Percentiles rank a stretch among this genome's conserved stretches.
Evolutionary conservation across 768 basidiomycete genomes (phyloP).

Genomic region (Russula sp.): DNA sequence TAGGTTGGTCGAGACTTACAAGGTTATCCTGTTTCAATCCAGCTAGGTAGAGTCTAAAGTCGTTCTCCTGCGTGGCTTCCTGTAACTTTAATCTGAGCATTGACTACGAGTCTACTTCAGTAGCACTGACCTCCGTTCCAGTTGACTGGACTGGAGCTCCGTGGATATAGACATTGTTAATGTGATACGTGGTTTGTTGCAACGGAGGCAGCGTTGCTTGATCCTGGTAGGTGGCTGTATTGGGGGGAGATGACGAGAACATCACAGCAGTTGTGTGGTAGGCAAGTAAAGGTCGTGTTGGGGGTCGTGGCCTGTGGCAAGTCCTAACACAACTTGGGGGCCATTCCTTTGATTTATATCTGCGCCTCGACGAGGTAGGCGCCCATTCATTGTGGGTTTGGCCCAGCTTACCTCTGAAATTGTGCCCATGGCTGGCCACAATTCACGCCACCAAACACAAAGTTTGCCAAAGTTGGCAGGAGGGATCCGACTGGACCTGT

Average conservation of each 20-base stretch:
- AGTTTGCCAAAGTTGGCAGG: not conserved
- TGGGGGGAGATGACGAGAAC: not conserved
- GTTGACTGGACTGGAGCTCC: not conserved
- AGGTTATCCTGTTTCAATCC: no score
- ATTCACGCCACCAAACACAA: not conserved
- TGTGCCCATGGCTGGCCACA: not conserved
- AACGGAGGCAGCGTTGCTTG: not conserved
- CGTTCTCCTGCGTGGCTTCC: not conserved
- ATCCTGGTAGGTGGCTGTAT: not conserved
- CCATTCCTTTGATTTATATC: not conserved
- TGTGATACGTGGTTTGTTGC: not conserved
- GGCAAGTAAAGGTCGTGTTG: no score
- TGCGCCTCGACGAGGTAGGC: not conserved
- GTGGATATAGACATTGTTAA: not conserved
- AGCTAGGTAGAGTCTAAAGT: not conserved
- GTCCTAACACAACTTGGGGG: not conserved
- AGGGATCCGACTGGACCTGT: not conserved
- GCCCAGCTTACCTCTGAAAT: not conserved
- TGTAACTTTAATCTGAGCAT: not conserved
- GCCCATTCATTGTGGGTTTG: not conserved
- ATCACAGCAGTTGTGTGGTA: not conserved
- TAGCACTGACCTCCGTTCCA: not conserved
- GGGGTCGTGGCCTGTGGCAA: not conserved
- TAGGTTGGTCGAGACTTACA: not conserved
- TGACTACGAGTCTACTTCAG: not conserved